A percentile compares a stretch with the other conserved stretches of the same genome.
Evolutionary conservation across 768 basidiomycete genomes (phyloP).

Genomic region (Boletellus emodensis): DNA sequence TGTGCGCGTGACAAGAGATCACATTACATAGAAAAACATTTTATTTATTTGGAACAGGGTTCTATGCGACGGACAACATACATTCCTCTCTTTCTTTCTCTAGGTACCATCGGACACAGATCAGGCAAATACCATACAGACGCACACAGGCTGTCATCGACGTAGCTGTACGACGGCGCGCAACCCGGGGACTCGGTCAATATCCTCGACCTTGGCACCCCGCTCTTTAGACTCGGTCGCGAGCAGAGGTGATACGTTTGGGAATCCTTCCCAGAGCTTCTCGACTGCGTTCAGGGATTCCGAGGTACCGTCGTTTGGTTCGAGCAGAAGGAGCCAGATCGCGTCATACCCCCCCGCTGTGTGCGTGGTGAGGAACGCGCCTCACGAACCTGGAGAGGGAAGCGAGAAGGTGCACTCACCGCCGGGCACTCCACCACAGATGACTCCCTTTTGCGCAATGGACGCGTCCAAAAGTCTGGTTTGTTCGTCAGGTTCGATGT

Average conservation of each 20-base stretch:
- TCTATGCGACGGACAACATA: conserved; percentile 8
- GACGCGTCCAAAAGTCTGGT: conserved; percentile 79
- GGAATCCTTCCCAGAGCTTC: conserved; percentile 61
- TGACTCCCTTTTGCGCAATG: conserved; percentile 71
- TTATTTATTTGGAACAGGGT: conserved; percentile 16
- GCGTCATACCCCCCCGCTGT: conserved; percentile 97
- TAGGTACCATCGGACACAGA: conserved; percentile 2
- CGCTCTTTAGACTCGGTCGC: conserved; percentile 64
- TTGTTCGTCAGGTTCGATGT: conserved; percentile 89
- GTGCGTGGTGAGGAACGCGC: background rate
- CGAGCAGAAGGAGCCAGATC: conserved; percentile 85
- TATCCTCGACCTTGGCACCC: conserved; percentile 60
- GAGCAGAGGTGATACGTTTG: conserved; percentile 64
- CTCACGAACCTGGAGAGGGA: background rate
- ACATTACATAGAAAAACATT: conserved; percentile 6
- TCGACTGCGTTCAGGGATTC: conserved; percentile 62
- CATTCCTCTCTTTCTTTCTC: background rate
- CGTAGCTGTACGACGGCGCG: conserved; percentile 32
- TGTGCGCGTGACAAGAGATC: conserved; percentile 51
- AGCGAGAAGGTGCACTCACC: conserved; percentile 47
- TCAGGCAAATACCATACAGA: too few relatives aligned
- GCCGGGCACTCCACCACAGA: conserved; percentile 95
- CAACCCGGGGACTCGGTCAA: conserved; percentile 57
- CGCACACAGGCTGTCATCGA: conserved; percentile 7
- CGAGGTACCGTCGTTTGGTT: conserved; percentile 45